Evolutionary conservation across 257 asterid genomes (phyloP), one percentile per base, ranked within the genome.

Genomic region (Solanum dulcamara): DNA sequence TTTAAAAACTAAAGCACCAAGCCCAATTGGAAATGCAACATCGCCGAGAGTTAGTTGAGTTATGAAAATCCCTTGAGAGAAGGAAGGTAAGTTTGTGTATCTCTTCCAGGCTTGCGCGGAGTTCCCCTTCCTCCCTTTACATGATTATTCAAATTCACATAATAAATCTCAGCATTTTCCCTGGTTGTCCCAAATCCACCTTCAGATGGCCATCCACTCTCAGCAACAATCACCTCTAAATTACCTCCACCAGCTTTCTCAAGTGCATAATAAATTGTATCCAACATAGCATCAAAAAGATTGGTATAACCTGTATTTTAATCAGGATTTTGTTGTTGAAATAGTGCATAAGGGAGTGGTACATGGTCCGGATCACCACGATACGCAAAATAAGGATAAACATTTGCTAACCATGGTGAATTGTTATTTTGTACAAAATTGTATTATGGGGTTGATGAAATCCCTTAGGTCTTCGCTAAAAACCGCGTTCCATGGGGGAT

Each of bases 141-240:
- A 37, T 87, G 91, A 1, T n/a, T 4, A 70, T 83, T 74, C 81
- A 91, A 68, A 67, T 84, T 86, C 10, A 12, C 51, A 26, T 60
- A 77, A 40, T 77, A 90, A 77, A 26, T 79, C 18, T 20, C 46
- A 0, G 88, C 90, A 72, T 83, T 88, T 1, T 85, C 72, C n/a
- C 53, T 5, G 4, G 71, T 85, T 14, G 91, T 38, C 3, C 72
- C 88, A 26, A 81, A 44, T 53, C 86, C 90, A 37, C 90, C 92
- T 0, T 33, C 86, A 6, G 91, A 77, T 15, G 92, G 93, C 93
- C 91, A 91, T 0, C 93, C 93, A 7, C 85, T 83, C 44, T 91
- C 92, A 1, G 91, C 51, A 17, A 91, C 92, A 37, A 87, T 88
- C 8, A 90, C 32, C 35, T 46, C 80, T 6, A 91, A 17, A 7